phyloP scores from a whole-genome alignment of 345 rosid species.

The Aquilaria malaccensis region DNA sequence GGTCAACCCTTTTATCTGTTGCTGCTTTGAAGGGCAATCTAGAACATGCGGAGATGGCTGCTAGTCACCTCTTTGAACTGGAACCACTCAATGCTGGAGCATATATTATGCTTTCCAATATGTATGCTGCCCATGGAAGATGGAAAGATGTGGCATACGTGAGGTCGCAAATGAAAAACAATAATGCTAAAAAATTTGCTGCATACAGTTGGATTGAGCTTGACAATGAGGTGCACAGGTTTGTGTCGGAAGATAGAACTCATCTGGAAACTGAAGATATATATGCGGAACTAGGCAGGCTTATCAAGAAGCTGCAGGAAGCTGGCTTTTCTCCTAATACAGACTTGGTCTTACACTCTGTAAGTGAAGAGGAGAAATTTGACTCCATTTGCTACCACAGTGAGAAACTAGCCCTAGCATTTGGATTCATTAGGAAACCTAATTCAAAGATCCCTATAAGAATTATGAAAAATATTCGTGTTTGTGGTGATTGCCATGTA shows the following conservation, averaged over 20 bases:
- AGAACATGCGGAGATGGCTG: conserved; percentile 46
- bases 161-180: conserved; percentile 47
- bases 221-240: conserved; percentile 41
- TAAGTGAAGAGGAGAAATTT: conserved; percentile 43
- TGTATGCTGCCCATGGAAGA: conserved; percentile 48
- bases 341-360: conserved; percentile 42
- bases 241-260: conserved; percentile 47
- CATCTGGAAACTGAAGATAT: conserved; percentile 42
- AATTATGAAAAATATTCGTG: conserved; percentile 60
- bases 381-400: conserved; percentile 49
- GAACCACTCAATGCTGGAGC: conserved; percentile 50
- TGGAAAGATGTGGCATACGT: conserved; percentile 53
- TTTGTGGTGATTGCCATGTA: conserved; percentile 49
- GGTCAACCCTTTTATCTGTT: conserved; percentile 48
- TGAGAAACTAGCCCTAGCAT: conserved; percentile 61
- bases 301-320: conserved; percentile 34
- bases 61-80: conserved; percentile 35
- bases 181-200: conserved; percentile 45
- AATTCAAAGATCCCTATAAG: conserved; percentile 32
- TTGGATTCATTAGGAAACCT: conserved; percentile 37
- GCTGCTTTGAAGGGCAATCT: conserved; percentile 33
- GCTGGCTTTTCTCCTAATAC: conserved; percentile 40
- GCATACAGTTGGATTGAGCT: conserved; percentile 62
- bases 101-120: conserved; percentile 52
- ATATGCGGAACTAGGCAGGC: conserved; percentile 30